A percentile compares a stretch with the other conserved stretches of the same genome.
Conservation (phyloP, 2,329 filamentous ascomycete species). For the Colletotrichum shisoi region DNA sequence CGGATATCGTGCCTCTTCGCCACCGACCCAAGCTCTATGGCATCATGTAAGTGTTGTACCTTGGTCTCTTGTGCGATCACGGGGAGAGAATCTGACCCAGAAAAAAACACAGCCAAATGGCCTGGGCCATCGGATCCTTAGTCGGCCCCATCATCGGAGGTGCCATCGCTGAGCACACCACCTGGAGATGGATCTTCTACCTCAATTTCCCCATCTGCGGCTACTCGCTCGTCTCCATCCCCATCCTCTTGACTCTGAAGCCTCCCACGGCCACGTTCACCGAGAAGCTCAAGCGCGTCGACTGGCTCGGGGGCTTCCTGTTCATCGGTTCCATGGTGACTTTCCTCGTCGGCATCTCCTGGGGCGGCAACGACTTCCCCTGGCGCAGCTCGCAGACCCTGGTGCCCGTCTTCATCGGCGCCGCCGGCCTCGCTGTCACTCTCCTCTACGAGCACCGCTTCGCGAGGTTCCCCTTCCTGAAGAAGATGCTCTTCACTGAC, state of each 20-base stretch:
- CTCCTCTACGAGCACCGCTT: slow-evolving; percentile 49
- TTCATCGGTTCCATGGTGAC: slow-evolving; percentile 55
- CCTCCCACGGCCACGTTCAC: slow-evolving; percentile 46
- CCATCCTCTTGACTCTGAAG: slow-evolving; percentile 54
- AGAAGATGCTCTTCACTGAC: slow-evolving; percentile 45
- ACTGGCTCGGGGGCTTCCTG: slow-evolving; percentile 56
- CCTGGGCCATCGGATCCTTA: slow-evolving; percentile 53
- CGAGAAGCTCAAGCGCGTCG: slow-evolving; percentile 52
- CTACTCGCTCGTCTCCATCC: slow-evolving; percentile 50
- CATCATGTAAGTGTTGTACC: slow-evolving; percentile 45
- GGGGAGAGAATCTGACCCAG: background rate
- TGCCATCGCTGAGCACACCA: slow-evolving; percentile 47
- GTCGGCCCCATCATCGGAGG: slow-evolving; percentile 53
- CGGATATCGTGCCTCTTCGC: slow-evolving; percentile 54
- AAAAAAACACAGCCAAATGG: slow-evolving; percentile 42
- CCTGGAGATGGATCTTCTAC: slow-evolving; percentile 61
- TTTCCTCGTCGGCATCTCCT: slow-evolving; percentile 58
- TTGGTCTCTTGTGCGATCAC: too few species aligned
- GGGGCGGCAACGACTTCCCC: slow-evolving; percentile 54
- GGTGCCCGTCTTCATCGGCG: slow-evolving; percentile 54
- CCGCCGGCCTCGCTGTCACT: slow-evolving; percentile 51
- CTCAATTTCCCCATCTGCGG: slow-evolving; percentile 56
- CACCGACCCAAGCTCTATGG: slow-evolving; percentile 54
- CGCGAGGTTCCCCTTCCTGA: slow-evolving; percentile 48
- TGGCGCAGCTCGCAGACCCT: slow-evolving; percentile 55